Base-by-base conservation (phyloP, 2,329 filamentous ascomycete species). In the Rutstroemia sp. region DNA sequence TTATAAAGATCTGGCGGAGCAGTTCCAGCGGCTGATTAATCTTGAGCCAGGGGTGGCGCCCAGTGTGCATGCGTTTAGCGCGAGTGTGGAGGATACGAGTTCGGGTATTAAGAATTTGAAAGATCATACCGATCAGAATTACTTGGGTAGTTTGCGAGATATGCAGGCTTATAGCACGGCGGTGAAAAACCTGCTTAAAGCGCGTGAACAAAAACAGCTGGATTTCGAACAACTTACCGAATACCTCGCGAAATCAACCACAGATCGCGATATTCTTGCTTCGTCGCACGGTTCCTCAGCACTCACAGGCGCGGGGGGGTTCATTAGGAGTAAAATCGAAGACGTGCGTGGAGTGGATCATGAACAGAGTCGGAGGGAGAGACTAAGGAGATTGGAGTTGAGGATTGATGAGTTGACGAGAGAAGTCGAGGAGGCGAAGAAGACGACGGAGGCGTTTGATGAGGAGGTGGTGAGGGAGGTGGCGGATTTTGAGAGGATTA, bases 311-410 rank as follows among this genome's bases (percentile, higher is more conserved):
- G 88, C 91, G 0, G 88, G 86, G 12, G 86, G 88, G 4, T 97
- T 96, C 75, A 81, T 99, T 63, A 87, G 92, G 46, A 86, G 87
- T 70, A 97, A 97, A 73, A 87, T 99, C 67, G 94, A 99, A 72
- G 94, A 99, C 69, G 92, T 96, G 61, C 86, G 94, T 17, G 94
- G 94, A 14, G 92, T 99, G 4, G 94, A 99, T 72, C 94, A 97
- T 73, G 94, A 97, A 70, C 89, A 95, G 67, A 85, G 87, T 14
- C 85, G 92, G 2, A 83, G 92, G 14, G 92, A 97, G 70, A 83
- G 92, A 30, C 81, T 92, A 51, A 84, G 94, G 57, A 95, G 94
- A 72, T 79, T 97, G 4, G 94, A 99, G 72, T 78, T 97, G 50
- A 86, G 90, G 62, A 96, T 99, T 64, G 90, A 96, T 65, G 88